These are phyloP conservation scores for Rubus parviflorus DNA, from an alignment of 306 rosid genomes.

Conservation along the genomic window DNA sequence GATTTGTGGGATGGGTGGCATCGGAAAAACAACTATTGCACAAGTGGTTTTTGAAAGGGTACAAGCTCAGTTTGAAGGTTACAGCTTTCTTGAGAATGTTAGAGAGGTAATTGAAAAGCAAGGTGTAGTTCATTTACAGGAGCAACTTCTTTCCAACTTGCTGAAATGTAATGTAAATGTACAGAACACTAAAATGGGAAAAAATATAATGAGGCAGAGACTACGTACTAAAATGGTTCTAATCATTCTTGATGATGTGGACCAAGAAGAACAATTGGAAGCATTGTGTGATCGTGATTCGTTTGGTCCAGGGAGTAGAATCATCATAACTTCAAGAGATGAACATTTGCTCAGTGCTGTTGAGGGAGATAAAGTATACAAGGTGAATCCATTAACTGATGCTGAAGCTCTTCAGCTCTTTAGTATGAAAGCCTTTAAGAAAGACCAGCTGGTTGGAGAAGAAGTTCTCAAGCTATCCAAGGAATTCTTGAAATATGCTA, in stretches of 20 bases:
- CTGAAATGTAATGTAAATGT: not conserved
- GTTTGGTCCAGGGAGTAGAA: slow-evolving; percentile 21
- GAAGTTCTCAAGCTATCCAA: slow-evolving; percentile 1
- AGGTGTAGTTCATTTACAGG: slow-evolving; percentile 8
- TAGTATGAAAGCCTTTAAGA: not conserved
- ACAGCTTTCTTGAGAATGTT: slow-evolving; percentile 9
- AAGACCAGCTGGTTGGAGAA: not conserved
- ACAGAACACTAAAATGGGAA: not conserved
- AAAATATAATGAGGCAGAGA: not conserved
- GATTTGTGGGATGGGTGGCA: slow-evolving; percentile 19
- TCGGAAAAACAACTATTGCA: slow-evolving; percentile 1
- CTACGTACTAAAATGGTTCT: slow-evolving; percentile 1
- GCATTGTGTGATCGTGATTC: not conserved
- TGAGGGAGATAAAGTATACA: not conserved
- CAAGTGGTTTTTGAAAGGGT: not conserved
- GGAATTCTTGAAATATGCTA: slow-evolving; percentile 9
- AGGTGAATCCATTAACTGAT: not conserved
- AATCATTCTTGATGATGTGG: slow-evolving; percentile 26
- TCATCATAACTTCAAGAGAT: slow-evolving; percentile 12
- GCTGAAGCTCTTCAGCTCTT: slow-evolving; percentile 9
- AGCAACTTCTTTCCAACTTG: not conserved
- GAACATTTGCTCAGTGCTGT: not conserved
- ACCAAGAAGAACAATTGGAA: slow-evolving; percentile 4
- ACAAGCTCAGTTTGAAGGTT: not conserved
- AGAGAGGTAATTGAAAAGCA: not conserved